phyloP scores from a whole-genome alignment of 768 basidiomycete genomes.

The Agaricus subrufescens region DNA sequence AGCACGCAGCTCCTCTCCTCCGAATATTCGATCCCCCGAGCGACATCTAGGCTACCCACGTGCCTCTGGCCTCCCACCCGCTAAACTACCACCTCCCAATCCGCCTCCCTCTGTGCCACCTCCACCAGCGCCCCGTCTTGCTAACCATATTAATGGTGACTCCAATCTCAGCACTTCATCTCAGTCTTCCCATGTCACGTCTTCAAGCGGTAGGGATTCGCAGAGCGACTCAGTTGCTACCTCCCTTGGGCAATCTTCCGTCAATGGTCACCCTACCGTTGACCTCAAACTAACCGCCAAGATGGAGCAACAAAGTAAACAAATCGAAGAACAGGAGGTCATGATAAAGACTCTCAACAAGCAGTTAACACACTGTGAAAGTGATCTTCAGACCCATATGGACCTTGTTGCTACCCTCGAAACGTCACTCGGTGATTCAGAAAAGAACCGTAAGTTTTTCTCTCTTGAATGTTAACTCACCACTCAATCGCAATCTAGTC shows the following conservation, averaged over 20 bases:
- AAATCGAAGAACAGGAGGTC: constrained; percentile 77
- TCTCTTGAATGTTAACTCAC: neutral
- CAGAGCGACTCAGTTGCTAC: constrained; percentile 64
- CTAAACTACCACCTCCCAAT: constrained; percentile 82
- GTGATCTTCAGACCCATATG: constrained; percentile 87
- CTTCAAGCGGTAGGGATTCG: constrained; percentile 60
- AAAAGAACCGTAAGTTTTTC: constrained; percentile 77
- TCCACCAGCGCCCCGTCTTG: constrained; percentile 63
- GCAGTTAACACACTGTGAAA: constrained; percentile 89
- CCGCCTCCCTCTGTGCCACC: constrained; percentile 88
- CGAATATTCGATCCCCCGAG: constrained; percentile 49
- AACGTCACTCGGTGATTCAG: constrained; percentile 83
- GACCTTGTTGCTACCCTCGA: constrained; percentile 84
- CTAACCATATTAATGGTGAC: constrained; percentile 39
- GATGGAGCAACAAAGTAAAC: constrained; percentile 71
- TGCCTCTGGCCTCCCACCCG: constrained; percentile 53
- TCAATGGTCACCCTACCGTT: constrained; percentile 32
- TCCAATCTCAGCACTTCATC: constrained; percentile 56
- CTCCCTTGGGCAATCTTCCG: constrained; percentile 47
- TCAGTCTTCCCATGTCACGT: constrained; percentile 34
- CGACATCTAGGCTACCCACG: constrained; percentile 53
- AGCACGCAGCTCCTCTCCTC: constrained; percentile 54
- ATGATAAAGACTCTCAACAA: constrained; percentile 96
- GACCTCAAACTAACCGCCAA: constrained; percentile 56
- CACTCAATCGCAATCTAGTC: constrained; percentile 38